Conservation (phyloP, 192 early-diverging fungal genomes). For the Rhizoclosmatium globosum region DNA sequence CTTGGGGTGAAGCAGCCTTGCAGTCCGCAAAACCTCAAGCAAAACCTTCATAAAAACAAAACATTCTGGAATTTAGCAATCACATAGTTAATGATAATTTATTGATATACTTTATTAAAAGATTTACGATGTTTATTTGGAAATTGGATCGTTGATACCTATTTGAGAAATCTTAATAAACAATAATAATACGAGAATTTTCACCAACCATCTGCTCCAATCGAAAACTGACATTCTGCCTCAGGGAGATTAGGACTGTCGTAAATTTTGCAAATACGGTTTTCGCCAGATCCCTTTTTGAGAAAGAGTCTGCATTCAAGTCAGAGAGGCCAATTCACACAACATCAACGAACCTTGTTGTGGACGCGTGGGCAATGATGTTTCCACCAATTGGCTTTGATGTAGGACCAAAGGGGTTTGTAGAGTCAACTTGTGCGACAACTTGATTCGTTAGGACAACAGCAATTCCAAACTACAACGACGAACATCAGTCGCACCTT, state of each 20-base stretch:
- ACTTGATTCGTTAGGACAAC: conserved; percentile 99
- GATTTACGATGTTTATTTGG: background rate
- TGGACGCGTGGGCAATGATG: conserved; percentile 98
- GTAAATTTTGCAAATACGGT: conserved; percentile 95
- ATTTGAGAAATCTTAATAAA: background rate
- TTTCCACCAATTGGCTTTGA: conserved; percentile 97
- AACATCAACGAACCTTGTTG: conserved; percentile 75
- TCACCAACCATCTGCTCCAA: conserved; percentile 74
- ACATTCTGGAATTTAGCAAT: too few relatives aligned
- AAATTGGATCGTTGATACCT: conserved; percentile 17
- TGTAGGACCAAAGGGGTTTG: conserved; percentile 78
- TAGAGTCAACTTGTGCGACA: conserved; percentile 92
- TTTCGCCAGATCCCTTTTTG: conserved; percentile 91
- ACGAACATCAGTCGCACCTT: background rate
- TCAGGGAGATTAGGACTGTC: conserved; percentile 95
- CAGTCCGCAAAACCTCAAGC: background rate
- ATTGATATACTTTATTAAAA: too few relatives aligned
- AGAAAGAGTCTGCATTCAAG: conserved; percentile 73
- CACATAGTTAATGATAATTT: too few relatives aligned
- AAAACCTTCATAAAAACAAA: background rate
- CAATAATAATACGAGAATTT: background rate
- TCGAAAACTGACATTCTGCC: conserved; percentile 91
- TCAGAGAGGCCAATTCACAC: background rate
- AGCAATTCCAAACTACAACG: conserved; percentile 86
- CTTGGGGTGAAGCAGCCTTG: background rate